These are phyloP conservation scores for Starmerella gropengiesseri DNA, from an alignment of 805 yeast genomes.

Conservation along the genomic window DNA sequence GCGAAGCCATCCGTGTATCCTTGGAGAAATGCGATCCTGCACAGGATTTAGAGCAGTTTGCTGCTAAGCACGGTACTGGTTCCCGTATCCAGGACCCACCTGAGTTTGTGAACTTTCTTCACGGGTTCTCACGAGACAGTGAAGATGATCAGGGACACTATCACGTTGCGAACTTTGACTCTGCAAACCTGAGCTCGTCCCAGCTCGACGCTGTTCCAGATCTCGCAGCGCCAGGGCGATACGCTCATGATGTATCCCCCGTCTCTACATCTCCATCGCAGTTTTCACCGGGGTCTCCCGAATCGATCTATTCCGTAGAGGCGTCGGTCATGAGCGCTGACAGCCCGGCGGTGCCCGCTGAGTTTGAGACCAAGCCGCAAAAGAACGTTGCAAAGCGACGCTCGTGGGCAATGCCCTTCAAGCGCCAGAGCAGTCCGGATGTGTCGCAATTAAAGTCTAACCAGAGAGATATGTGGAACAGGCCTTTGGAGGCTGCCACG, in stretches of 20 bases:
- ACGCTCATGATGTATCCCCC: neutral
- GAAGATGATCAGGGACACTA: conserved; percentile 23
- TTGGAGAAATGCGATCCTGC: conserved; percentile 59
- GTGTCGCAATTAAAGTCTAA: conserved; percentile 12
- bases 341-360: conserved; percentile 3
- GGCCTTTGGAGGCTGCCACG: conserved; percentile 1
- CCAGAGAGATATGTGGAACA: neutral
- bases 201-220: conserved; percentile 9
- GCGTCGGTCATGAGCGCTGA: conserved; percentile 6
- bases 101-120: conserved; percentile 49
- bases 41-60: conserved; percentile 47
- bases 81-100: conserved; percentile 48
- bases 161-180: conserved; percentile 30
- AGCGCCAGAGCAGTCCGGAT: conserved; percentile 31
- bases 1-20: conserved; percentile 55
- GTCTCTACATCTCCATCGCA: conserved; percentile 3
- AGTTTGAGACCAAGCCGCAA: neutral
- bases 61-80: conserved; percentile 52
- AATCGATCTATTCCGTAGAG: conserved; percentile 6
- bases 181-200: neutral
- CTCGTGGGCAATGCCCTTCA: conserved; percentile 38
- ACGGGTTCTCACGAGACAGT: conserved; percentile 33
- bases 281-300: conserved; percentile 2
- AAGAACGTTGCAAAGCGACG: conserved; percentile 21
- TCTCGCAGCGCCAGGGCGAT: neutral